Percentiles rank a stretch among this genome's conserved stretches.
Evolutionary conservation across 2,329 filamentous ascomycete species (phyloP).

Genomic region (Venturia oleaginea): DNA sequence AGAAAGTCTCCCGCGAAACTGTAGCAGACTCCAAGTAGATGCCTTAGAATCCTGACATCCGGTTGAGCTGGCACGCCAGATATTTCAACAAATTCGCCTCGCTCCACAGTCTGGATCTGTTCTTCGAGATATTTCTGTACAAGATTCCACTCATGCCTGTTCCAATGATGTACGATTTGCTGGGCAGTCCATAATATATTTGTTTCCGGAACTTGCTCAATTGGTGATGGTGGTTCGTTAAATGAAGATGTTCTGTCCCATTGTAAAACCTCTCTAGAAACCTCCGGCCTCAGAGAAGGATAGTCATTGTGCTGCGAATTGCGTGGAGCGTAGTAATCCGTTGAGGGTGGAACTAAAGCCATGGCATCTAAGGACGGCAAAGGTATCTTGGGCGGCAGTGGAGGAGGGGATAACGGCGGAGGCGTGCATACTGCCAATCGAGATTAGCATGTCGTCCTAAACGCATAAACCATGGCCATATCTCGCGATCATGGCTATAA

Average conservation of each 20-base stretch:
- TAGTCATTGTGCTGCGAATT: neutral
- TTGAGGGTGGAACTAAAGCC: neutral
- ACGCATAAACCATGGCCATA: neutral
- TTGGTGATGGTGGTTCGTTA: conserved; percentile 12
- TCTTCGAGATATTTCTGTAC: conserved; percentile 20
- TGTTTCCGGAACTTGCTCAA: conserved; percentile 9
- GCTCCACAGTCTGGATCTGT: conserved; percentile 22
- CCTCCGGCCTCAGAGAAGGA: neutral
- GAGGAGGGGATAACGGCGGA: conserved; percentile 1
- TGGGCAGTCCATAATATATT: conserved; percentile 21
- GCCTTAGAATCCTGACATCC: conserved; percentile 21
- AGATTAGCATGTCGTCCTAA: neutral
- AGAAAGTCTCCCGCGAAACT: conserved; percentile 23
- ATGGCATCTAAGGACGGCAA: neutral
- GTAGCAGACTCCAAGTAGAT: conserved; percentile 23
- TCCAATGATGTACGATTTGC: conserved; percentile 20
- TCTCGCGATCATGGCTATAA: neutral
- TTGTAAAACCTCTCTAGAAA: neutral
- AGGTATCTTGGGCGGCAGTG: neutral
- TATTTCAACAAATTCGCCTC: conserved; percentile 19
- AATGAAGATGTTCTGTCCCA: conserved; percentile 3
- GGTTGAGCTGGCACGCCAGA: conserved; percentile 19
- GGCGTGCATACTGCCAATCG: conserved; percentile 14
- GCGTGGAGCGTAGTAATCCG: neutral
- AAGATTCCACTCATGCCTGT: conserved; percentile 18